phyloP scores from a whole-genome alignment of 2,329 filamentous ascomycete genomes.

The Aspergillus thermomutatus region DNA sequence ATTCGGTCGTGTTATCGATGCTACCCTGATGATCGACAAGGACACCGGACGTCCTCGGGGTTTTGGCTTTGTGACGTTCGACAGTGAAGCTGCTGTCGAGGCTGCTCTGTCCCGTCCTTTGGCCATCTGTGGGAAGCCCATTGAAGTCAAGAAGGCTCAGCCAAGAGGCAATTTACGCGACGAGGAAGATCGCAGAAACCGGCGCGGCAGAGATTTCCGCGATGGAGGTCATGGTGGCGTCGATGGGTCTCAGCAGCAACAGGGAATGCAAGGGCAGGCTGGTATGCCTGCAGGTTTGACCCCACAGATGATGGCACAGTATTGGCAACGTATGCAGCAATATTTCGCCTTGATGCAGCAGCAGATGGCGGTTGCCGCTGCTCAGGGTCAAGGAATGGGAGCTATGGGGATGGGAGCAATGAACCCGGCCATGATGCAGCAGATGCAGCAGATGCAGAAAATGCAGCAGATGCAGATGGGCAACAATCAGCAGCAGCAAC shows the following conservation, averaged over 20 bases:
- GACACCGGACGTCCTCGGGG: conserved; percentile 95
- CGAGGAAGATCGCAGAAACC: conserved; percentile 67
- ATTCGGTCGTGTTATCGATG: conserved; percentile 93
- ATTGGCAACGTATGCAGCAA: conserved; percentile 98
- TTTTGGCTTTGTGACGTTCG: conserved; percentile 97
- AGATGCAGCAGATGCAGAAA: conserved; percentile 64
- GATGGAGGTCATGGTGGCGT: conserved; percentile 37
- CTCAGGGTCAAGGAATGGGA: conserved; percentile 41
- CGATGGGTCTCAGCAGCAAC: conserved; percentile 45
- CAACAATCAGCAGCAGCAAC: conserved; percentile 30
- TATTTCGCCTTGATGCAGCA: conserved; percentile 95
- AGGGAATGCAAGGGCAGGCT: conserved; percentile 41
- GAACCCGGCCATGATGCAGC: conserved; percentile 74
- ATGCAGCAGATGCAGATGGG: conserved; percentile 52
- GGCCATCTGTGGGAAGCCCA: conserved; percentile 91
- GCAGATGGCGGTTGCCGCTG: conserved; percentile 63
- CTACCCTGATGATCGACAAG: conserved; percentile 99
- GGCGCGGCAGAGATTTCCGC: conserved; percentile 40
- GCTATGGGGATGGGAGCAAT: conserved; percentile 60
- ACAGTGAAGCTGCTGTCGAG: conserved; percentile 92
- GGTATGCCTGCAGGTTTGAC: conserved; percentile 67
- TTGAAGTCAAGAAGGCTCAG: conserved; percentile 97
- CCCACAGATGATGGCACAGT: conserved; percentile 95
- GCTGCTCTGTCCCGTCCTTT: conserved; percentile 80
- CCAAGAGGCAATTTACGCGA: conserved; percentile 91